Evolutionary conservation across 148 eudicot species (phyloP).

Genomic region (Silene uniflora): DNA sequence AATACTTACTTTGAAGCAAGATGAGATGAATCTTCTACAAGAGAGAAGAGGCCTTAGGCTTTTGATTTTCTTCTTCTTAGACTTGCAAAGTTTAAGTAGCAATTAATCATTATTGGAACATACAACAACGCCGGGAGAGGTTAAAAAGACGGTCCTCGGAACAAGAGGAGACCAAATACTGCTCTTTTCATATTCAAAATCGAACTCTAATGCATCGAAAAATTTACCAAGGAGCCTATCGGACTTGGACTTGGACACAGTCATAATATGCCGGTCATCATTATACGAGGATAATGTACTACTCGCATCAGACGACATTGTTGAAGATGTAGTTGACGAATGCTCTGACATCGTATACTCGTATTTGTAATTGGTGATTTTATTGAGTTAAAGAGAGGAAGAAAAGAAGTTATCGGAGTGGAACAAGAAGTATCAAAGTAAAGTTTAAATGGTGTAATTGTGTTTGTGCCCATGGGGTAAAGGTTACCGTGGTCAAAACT

Average conservation of each 20-base stretch:
- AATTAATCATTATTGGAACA: conserved; percentile 16
- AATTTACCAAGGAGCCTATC: conserved; percentile 56
- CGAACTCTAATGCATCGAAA: conserved; percentile 59
- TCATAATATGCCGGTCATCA: conserved; percentile 20
- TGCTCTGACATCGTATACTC: background rate
- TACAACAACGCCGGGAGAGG: conserved; percentile 35
- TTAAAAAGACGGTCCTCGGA: conserved; percentile 36
- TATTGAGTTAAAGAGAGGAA: too few species aligned
- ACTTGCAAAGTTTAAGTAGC: conserved; percentile 2
- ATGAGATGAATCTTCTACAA: conserved; percentile 18
- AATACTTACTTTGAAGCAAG: conserved; percentile 22
- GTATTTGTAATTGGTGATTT: background rate
- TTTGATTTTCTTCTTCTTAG: conserved; percentile 10
- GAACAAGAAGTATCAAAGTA: background rate
- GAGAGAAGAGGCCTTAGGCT: background rate
- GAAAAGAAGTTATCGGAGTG: background rate
- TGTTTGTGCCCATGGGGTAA: background rate
- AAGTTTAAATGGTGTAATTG: background rate
- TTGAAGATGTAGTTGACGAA: background rate
- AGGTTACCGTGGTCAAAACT: too few species aligned
- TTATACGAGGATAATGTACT: background rate
- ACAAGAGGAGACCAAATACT: conserved; percentile 58
- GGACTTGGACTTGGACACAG: conserved; percentile 45
- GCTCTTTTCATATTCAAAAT: conserved; percentile 48
- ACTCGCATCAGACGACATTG: background rate